Percentiles rank a stretch among this genome's conserved stretches.
These are phyloP conservation scores for Fusarium oligoseptatum DNA, from an alignment of 2,329 filamentous ascomycete species.

Conservation along the genomic window DNA sequence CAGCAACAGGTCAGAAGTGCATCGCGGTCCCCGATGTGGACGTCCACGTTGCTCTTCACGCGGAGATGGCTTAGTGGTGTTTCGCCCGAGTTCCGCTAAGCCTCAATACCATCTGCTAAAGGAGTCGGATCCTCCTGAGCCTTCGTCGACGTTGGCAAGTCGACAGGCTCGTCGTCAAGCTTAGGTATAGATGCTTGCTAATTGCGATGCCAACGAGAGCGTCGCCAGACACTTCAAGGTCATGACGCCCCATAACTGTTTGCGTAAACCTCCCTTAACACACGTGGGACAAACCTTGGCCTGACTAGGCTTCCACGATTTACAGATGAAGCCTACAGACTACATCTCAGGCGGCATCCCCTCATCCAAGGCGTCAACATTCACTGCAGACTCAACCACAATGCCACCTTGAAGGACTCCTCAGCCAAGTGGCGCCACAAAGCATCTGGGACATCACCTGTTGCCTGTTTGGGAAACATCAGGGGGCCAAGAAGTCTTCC, in stretches of 20 bases:
- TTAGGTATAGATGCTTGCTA: background rate
- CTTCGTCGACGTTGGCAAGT: conserved; percentile 24
- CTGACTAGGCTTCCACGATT: background rate
- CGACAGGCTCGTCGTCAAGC: conserved; percentile 9
- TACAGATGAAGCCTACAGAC: background rate
- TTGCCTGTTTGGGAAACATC: background rate
- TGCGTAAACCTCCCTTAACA: background rate
- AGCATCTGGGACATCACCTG: background rate
- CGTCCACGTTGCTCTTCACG: background rate
- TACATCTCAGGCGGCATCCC: background rate
- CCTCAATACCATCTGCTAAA: background rate
- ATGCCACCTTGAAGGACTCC: conserved; percentile 3
- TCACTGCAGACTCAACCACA: background rate
- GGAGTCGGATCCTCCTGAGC: conserved; percentile 18
- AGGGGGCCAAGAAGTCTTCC: background rate
- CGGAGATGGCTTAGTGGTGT: background rate
- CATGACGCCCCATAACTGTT: background rate
- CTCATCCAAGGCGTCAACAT: conserved; percentile 17
- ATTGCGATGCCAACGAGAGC: background rate
- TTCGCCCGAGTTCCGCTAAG: background rate
- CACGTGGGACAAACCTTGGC: background rate
- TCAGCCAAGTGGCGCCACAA: conserved; percentile 13
- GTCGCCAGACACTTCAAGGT: background rate
- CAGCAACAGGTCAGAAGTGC: background rate
- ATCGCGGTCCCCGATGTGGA: background rate